phyloP scores from a whole-genome alignment of 192 early-diverging fungal genomes.

The Podila clonocystis region DNA sequence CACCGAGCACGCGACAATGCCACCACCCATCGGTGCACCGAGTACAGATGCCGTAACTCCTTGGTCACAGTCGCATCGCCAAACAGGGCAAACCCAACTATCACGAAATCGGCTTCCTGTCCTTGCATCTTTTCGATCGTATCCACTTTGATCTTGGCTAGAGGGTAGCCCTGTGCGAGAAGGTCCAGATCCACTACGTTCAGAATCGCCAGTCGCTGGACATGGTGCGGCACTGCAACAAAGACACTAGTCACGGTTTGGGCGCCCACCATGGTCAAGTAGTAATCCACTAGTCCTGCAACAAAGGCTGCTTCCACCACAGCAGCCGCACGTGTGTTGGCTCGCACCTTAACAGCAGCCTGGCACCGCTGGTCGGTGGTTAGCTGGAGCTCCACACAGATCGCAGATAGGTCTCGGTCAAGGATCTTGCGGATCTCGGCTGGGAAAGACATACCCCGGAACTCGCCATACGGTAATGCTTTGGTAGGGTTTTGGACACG shows the following conservation, averaged over 20 bases:
- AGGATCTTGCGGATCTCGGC: conserved; percentile 41
- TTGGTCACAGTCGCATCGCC: conserved; percentile 23
- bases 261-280: conserved; percentile 34
- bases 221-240: conserved; percentile 61
- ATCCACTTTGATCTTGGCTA: conserved; percentile 50
- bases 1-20: conserved; percentile 55
- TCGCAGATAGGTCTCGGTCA: conserved; percentile 44
- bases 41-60: conserved; percentile 52
- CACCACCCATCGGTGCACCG: conserved; percentile 59
- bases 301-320: conserved; percentile 50
- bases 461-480: conserved; percentile 34
- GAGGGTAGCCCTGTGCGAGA: conserved; percentile 15
- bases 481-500: conserved; percentile 17
- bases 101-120: conserved; percentile 66
- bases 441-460: conserved; percentile 14
- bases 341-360: conserved; percentile 9
- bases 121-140: conserved; percentile 68
- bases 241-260: conserved; percentile 26
- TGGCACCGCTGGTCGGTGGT: neutral
- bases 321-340: conserved; percentile 14
- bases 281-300: conserved; percentile 40
- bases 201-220: conserved; percentile 52
- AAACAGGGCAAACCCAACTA: conserved; percentile 66
- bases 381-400: conserved; percentile 49
- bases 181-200: conserved; percentile 2